Evolutionary conservation across 768 basidiomycete genomes (phyloP), one percentile per base, ranked within the genome.

Genomic region (Mycena vulgaris): DNA sequence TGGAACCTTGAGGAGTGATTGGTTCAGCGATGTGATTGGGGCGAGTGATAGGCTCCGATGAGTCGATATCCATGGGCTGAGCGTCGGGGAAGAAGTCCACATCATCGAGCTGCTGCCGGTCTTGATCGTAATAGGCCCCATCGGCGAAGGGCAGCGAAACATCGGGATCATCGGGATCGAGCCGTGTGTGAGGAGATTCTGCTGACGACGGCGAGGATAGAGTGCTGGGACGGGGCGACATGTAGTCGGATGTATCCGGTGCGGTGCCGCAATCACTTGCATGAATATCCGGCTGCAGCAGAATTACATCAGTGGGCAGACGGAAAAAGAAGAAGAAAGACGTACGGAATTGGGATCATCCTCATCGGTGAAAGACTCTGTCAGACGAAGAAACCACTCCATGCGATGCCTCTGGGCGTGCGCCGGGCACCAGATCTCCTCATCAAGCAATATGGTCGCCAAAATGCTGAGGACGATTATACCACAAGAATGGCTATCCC

Each of bases 401-500:
- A 61, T 47, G 8, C 59, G n/a, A n/a, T n/a, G n/a, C n/a, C n/a
- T n/a, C n/a, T n/a, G n/a, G n/a, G n/a, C n/a, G n/a, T n/a, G n/a
- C n/a, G n/a, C n/a, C n/a, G n/a, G n/a, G n/a, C n/a, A n/a, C n/a
- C n/a, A n/a, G n/a, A n/a, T n/a, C n/a, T n/a, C n/a, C n/a, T n/a
- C n/a, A n/a, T n/a, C n/a, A n/a, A n/a, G n/a, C n/a, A n/a, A n/a
- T n/a, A n/a, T 27, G 3, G 42, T 17, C 17, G 59, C 25, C 5
- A 59, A 27, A 3, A 45, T 45, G 57, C 57, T 59, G n/a, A 62
- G 60, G 10, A 62, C 60, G 13, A 62, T 62, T 1, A 62, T 27
- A 19, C 60, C 60, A n/a, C 60, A 62, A 2, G 60, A 62, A 17
- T 62, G 60, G 5, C 48, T 23, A 13, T 62, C 60, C 2, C 25